phyloP scores from a whole-genome alignment of 2,329 filamentous ascomycete genomes.

The Aspergillus awamori region DNA sequence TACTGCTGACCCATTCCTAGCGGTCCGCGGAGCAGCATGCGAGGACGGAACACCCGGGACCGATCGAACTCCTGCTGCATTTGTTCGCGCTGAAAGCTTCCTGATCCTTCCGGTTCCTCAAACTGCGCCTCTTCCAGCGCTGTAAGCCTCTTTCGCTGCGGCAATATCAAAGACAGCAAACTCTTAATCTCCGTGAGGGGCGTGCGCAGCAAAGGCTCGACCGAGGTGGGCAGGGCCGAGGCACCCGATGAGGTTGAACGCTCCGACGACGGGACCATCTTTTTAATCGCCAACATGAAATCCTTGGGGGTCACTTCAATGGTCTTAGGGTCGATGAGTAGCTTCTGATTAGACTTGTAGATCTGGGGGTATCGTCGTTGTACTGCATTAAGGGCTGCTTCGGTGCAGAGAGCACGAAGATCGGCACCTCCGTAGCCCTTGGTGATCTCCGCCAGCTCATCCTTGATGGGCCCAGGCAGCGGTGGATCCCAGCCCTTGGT shows the following conservation, averaged over 20 bases:
- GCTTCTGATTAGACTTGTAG: conserved; percentile 85
- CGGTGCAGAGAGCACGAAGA: conserved; percentile 88
- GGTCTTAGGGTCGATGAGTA: conserved; percentile 80
- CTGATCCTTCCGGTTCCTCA: conserved; percentile 79
- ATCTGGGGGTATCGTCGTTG: conserved; percentile 96
- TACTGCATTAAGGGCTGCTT: conserved; percentile 92
- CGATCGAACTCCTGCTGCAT: conserved; percentile 79
- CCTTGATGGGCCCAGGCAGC: conserved; percentile 76
- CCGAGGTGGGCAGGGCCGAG: conserved; percentile 72
- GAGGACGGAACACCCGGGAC: conserved; percentile 83
- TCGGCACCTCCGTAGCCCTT: conserved; percentile 98
- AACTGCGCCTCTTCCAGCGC: conserved; percentile 93
- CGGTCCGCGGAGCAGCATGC: conserved; percentile 78
- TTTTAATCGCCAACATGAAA: conserved; percentile 96
- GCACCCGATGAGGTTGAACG: conserved; percentile 84
- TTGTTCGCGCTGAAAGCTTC: conserved; percentile 82
- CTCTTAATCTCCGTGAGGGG: conserved; percentile 71
- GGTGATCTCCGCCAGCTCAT: conserved; percentile 77
- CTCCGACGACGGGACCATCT: conserved; percentile 93
- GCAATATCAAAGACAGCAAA: conserved; percentile 74
- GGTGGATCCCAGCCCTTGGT: conserved; percentile 87
- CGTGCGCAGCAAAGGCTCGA: conserved; percentile 78
- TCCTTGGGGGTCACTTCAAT: conserved; percentile 90
- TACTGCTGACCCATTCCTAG: conserved; percentile 94
- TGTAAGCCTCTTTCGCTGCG: conserved; percentile 81